phyloP scores from a whole-genome alignment of 768 basidiomycete species.

The Suillus fuscotomentosus region DNA sequence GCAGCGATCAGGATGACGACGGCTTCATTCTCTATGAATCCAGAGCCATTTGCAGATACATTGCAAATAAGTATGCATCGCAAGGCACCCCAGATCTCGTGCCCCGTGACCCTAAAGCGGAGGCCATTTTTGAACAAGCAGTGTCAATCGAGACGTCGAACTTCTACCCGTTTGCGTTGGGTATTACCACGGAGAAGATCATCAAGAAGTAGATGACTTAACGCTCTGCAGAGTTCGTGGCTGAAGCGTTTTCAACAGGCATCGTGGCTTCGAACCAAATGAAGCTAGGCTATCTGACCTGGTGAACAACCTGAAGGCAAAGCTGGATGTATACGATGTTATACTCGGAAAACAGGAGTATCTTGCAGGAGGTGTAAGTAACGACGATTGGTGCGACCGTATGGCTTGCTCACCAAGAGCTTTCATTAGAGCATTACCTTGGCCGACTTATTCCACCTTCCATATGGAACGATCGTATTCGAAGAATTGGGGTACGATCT shows the following conservation, averaged over 20 bases:
- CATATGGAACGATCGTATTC: constrained; percentile 32
- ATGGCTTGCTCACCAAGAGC: not conserved
- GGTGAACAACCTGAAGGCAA: constrained; percentile 28
- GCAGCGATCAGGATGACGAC: constrained; percentile 43
- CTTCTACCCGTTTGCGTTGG: constrained; percentile 49
- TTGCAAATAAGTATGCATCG: constrained; percentile 47
- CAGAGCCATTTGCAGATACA: constrained; percentile 54
- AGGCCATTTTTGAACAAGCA: constrained; percentile 45
- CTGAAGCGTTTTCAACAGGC: not conserved
- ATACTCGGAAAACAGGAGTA: constrained; percentile 54
- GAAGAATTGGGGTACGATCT: constrained; percentile 22
- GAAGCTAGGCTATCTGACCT: constrained; percentile 22
- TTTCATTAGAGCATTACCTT: constrained; percentile 37
- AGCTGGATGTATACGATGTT: constrained; percentile 50
- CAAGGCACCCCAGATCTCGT: constrained; percentile 47
- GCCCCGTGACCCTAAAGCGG: constrained; percentile 37
- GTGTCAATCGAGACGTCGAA: constrained; percentile 32
- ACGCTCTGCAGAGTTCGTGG: not conserved
- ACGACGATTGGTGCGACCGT: not conserved
- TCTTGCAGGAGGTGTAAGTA: constrained; percentile 53
- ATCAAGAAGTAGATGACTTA: constrained; percentile 42
- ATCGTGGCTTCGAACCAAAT: constrained; percentile 20
- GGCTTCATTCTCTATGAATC: constrained; percentile 57
- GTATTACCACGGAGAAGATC: constrained; percentile 46
- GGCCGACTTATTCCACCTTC: constrained; percentile 46